A percentile compares a stretch with the other conserved stretches of the same genome.
Conservation (phyloP, 225 moss, liverwort and hornwort species). For the Physcomitrellopsis africana region DNA sequence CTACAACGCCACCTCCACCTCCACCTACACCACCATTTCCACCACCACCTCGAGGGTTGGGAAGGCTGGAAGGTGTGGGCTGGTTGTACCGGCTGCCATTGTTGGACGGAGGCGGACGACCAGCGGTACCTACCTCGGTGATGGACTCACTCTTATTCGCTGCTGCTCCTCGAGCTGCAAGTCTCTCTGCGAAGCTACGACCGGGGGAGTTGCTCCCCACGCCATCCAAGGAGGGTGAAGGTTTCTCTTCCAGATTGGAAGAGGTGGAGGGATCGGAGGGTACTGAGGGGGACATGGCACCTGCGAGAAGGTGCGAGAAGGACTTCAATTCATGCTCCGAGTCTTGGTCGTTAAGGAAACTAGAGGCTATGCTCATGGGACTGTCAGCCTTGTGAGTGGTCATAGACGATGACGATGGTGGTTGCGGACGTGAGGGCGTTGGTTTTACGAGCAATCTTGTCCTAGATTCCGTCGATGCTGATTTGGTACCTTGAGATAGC, state of each 20-base stretch:
- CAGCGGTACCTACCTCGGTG: conserved; percentile 25
- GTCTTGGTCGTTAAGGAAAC: conserved; percentile 69
- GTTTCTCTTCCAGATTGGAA: conserved; percentile 29
- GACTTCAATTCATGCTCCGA: conserved; percentile 72
- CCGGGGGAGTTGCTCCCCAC: conserved; percentile 49
- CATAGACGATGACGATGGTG: conserved; percentile 37
- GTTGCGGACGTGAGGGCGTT: conserved; percentile 12
- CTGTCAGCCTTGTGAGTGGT: conserved; percentile 54
- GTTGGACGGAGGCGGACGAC: conserved; percentile 26
- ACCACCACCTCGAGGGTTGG: conserved; percentile 36
- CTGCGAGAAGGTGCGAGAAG: conserved; percentile 74
- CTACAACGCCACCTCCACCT: neutral
- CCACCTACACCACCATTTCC: neutral
- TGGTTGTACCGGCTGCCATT: conserved; percentile 28
- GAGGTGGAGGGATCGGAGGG: conserved; percentile 23
- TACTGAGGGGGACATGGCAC: conserved; percentile 54
- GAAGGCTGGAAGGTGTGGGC: conserved; percentile 67
- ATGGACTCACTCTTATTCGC: conserved; percentile 24
- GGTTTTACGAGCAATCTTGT: neutral
- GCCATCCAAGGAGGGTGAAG: conserved; percentile 35
- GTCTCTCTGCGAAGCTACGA: conserved; percentile 66
- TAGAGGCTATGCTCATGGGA: conserved; percentile 75
- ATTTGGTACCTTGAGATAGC: conserved; percentile 5
- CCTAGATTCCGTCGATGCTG: neutral
- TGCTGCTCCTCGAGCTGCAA: conserved; percentile 55